Conservation (phyloP, 306 rosid species). For the Canavalia ensiformis region DNA sequence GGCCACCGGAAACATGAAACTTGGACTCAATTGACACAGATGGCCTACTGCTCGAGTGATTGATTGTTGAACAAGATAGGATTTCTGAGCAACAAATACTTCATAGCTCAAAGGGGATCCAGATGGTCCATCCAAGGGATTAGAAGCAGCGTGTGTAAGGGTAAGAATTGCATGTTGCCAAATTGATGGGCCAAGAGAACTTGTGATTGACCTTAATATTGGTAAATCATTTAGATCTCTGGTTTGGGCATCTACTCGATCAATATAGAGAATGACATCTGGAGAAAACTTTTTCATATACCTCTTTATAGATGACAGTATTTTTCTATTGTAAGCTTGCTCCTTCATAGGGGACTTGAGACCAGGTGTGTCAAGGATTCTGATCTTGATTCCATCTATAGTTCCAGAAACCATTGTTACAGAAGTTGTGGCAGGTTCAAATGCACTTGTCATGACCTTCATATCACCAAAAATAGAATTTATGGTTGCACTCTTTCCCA, state of each 20-base stretch:
- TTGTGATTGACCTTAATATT: conserved; percentile 59
- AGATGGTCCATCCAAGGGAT: conserved; percentile 60
- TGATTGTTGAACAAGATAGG: conserved; percentile 59
- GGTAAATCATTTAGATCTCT: conserved; percentile 57
- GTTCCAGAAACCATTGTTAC: conserved; percentile 61
- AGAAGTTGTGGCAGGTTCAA: conserved; percentile 61
- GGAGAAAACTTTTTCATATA: conserved; percentile 54
- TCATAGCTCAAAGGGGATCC: conserved; percentile 64
- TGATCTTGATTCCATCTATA: conserved; percentile 60
- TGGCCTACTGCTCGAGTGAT: conserved; percentile 55
- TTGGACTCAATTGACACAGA: conserved; percentile 45
- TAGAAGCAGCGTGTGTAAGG: conserved; percentile 71
- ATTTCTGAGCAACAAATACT: conserved; percentile 56
- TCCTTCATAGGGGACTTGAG: conserved; percentile 57
- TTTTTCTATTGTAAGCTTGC: conserved; percentile 62
- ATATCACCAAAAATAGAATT: conserved; percentile 63
- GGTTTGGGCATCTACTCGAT: conserved; percentile 59
- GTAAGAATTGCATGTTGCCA: conserved; percentile 62
- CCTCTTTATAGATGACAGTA: conserved; percentile 55
- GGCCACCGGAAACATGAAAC: conserved; percentile 56
- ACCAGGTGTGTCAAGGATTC: conserved; percentile 74
- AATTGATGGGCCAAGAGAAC: conserved; percentile 57
- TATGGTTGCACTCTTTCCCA: conserved; percentile 75
- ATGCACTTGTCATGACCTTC: conserved; percentile 59
- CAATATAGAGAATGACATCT: conserved; percentile 65